These are phyloP conservation scores for Coemansia sp. DNA, from an alignment of 192 early-diverging fungal genomes.

Conservation along the genomic window DNA sequence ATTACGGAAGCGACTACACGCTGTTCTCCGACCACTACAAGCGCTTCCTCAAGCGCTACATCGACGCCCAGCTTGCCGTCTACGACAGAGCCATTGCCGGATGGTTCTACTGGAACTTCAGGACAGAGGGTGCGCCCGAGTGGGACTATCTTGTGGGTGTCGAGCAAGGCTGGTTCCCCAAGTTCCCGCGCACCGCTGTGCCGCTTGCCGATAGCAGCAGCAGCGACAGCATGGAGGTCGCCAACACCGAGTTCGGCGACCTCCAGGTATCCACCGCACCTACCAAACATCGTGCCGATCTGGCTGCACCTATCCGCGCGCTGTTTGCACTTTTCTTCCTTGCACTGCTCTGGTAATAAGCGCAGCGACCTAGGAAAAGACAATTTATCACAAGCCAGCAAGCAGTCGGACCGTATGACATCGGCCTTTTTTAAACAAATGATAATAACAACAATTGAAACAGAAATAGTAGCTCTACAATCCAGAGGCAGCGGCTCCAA, in stretches of 20 bases:
- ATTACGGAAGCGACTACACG: slow-evolving; percentile 51
- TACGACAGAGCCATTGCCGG: slow-evolving; percentile 60
- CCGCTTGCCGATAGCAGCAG: slow-evolving; percentile 10
- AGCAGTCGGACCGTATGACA: too few relatives aligned
- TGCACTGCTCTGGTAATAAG: background rate
- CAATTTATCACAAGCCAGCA: too few relatives aligned
- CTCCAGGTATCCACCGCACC: background rate
- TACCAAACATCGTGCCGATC: background rate
- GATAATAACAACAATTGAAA: too few relatives aligned
- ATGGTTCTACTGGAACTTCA: slow-evolving; percentile 77
- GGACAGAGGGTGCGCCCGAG: slow-evolving; percentile 68
- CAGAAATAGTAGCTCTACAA: too few relatives aligned
- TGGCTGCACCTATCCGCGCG: background rate
- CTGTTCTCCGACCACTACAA: slow-evolving; percentile 59
- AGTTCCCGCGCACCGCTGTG: slow-evolving; percentile 40
- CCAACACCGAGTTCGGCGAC: background rate
- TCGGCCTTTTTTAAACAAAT: too few relatives aligned
- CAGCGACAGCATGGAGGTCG: slow-evolving; percentile 1
- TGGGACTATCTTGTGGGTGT: slow-evolving; percentile 72
- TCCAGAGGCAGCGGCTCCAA: too few relatives aligned
- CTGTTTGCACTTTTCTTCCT: background rate
- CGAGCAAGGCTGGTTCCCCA: slow-evolving; percentile 66
- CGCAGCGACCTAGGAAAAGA: too few relatives aligned
- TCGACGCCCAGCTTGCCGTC: slow-evolving; percentile 62
- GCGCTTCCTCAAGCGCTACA: slow-evolving; percentile 57